These are phyloP conservation scores for Wickerhamiella slavikovae DNA, from an alignment of 805 yeast genomes.

Conservation along the genomic window DNA sequence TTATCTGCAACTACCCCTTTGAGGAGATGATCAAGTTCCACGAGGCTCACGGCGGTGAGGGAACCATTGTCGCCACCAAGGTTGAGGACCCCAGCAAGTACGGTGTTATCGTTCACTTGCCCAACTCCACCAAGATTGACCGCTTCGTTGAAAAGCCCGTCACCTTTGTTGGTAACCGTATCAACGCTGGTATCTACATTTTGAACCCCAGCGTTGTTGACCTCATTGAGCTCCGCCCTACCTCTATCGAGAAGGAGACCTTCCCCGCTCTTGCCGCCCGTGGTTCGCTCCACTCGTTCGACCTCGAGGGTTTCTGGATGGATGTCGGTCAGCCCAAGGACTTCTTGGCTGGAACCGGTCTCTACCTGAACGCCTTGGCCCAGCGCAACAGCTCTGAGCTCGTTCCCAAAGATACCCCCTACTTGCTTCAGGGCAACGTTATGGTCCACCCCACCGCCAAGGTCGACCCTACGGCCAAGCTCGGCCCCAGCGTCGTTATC, in stretches of 20 bases:
- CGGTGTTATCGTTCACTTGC: conserved; percentile 97
- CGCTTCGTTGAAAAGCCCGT: conserved; percentile 99
- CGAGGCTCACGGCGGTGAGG: conserved; percentile 87
- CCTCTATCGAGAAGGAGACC: conserved; percentile 98
- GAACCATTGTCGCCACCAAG: conserved; percentile 97
- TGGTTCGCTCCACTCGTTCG: conserved; percentile 80
- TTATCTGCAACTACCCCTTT: conserved; percentile 97
- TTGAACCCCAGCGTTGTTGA: conserved; percentile 95
- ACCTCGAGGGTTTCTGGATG: conserved; percentile 99
- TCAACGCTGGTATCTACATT: conserved; percentile 96
- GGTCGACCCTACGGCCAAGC: conserved; percentile 78
- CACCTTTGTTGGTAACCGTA: conserved; percentile 98
- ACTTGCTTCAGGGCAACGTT: conserved; percentile 79
- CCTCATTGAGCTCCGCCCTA: conserved; percentile 92
- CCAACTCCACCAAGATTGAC: conserved; percentile 87
- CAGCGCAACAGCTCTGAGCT: conserved; percentile 58
- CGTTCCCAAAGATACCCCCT: conserved; percentile 38
- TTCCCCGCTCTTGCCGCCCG: conserved; percentile 90
- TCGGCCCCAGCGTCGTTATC: conserved; percentile 94
- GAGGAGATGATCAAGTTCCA: conserved; percentile 83
- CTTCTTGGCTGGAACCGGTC: conserved; percentile 86
- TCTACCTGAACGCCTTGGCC: conserved; percentile 71
- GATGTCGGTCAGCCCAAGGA: conserved; percentile 99
- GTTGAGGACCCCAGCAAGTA: conserved; percentile 99
- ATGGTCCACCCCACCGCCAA: conserved; percentile 88